Evolutionary conservation across 2,329 filamentous ascomycete species (phyloP).

Genomic region (Talaromyces sp.): DNA sequence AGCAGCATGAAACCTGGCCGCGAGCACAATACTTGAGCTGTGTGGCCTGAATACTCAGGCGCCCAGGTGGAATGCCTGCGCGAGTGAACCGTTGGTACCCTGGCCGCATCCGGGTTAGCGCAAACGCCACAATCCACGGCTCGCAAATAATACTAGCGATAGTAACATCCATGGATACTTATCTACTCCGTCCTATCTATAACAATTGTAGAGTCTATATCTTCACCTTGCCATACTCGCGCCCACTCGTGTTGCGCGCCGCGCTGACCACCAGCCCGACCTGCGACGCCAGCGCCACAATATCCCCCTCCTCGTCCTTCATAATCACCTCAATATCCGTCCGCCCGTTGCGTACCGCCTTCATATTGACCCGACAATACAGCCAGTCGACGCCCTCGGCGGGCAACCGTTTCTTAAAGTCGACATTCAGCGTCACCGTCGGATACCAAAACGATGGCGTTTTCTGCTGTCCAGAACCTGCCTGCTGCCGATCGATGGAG

Average conservation of each 20-base stretch:
- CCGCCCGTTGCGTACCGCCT: conserved; percentile 63
- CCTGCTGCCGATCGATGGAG: conserved; percentile 20
- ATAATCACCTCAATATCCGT: conserved; percentile 70
- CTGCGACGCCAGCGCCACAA: conserved; percentile 65
- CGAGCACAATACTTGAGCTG: no score
- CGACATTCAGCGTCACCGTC: conserved; percentile 68
- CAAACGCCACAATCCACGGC: background rate
- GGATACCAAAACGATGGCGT: conserved; percentile 62
- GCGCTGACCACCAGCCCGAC: conserved; percentile 59
- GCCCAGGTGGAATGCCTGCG: background rate
- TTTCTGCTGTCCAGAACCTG: conserved; percentile 19
- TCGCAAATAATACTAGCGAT: no score
- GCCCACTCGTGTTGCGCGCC: conserved; percentile 57
- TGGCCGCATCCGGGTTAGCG: background rate
- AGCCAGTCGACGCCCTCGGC: conserved; percentile 67
- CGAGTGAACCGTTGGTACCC: background rate
- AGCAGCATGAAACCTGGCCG: no score
- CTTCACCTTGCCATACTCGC: conserved; percentile 30
- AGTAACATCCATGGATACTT: no score
- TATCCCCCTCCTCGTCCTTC: conserved; percentile 57
- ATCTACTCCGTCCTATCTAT: background rate
- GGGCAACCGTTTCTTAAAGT: conserved; percentile 69
- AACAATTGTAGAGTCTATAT: conserved; percentile 10
- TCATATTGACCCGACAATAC: conserved; percentile 59
- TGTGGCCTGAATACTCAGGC: background rate